These are phyloP conservation scores for Boletus chippewaensis DNA, from an alignment of 1,284 basidiomycete species.

Conservation along the genomic window DNA sequence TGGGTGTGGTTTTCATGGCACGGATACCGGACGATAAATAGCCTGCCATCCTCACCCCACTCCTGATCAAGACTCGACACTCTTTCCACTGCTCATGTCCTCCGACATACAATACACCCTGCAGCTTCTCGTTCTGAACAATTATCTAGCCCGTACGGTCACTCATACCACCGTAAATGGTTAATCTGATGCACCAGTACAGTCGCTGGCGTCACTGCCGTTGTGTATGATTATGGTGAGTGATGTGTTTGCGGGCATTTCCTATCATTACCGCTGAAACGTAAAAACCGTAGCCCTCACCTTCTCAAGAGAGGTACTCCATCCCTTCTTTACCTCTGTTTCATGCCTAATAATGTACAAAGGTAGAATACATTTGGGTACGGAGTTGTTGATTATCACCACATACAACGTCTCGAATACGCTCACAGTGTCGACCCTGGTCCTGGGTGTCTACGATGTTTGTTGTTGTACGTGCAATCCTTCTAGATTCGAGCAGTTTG, in stretches of 20 bases:
- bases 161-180: not conserved
- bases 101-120: too few relatives aligned
- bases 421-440: not conserved
- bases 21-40: too few relatives aligned
- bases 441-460: not conserved
- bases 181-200: not conserved
- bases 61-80: too few relatives aligned
- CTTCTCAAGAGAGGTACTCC: not conserved
- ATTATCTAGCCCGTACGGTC: not conserved
- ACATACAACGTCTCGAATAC: not conserved
- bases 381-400: not conserved
- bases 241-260: not conserved
- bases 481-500: not conserved
- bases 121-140: too few relatives aligned
- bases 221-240: not conserved
- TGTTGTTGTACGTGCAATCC: not conserved
- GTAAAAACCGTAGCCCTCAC: not conserved
- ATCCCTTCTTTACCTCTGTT: not conserved
- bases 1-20: too few relatives aligned
- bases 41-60: too few relatives aligned
- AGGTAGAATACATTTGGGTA: not conserved
- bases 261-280: not conserved
- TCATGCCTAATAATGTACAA: not conserved
- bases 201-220: not conserved
- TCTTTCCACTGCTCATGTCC: too few relatives aligned